phyloP scores from a whole-genome alignment of 2,329 filamentous ascomycete species.

The Penicillium sp. region DNA sequence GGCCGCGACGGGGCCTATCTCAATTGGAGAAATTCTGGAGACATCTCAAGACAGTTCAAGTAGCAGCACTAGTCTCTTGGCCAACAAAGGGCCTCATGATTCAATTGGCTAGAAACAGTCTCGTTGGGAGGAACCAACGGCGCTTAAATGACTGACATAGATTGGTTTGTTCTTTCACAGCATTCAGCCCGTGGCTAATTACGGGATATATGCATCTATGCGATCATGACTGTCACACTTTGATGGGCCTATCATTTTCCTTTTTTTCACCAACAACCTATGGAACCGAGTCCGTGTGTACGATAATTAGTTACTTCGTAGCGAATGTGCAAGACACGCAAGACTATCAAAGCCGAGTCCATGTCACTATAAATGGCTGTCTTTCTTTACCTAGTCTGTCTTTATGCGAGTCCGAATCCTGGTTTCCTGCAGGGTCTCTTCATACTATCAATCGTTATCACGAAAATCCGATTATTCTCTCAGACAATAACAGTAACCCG shows the following conservation, averaged over 20 bases:
- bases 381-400: too few relatives aligned
- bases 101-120: constrained; percentile 25
- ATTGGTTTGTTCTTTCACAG: not conserved
- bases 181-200: not conserved
- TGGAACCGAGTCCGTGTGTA: not conserved
- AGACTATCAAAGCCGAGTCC: too few relatives aligned
- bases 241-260: not conserved
- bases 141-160: not conserved
- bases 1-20: not conserved
- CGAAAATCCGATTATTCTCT: too few relatives aligned
- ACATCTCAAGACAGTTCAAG: constrained; percentile 9
- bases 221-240: not conserved
- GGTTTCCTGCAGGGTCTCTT: too few relatives aligned
- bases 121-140: not conserved
- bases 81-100: constrained; percentile 29
- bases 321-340: too few relatives aligned
- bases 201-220: not conserved
- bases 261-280: not conserved
- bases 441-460: too few relatives aligned
- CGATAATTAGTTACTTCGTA: not conserved
- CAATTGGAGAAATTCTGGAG: not conserved
- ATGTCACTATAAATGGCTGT: too few relatives aligned
- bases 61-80: constrained; percentile 35
- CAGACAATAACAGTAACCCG: too few relatives aligned
- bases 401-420: too few relatives aligned